These are phyloP conservation scores for Colletotrichum cuscutae DNA, from an alignment of 2,329 filamentous ascomycete genomes.

Conservation along the genomic window DNA sequence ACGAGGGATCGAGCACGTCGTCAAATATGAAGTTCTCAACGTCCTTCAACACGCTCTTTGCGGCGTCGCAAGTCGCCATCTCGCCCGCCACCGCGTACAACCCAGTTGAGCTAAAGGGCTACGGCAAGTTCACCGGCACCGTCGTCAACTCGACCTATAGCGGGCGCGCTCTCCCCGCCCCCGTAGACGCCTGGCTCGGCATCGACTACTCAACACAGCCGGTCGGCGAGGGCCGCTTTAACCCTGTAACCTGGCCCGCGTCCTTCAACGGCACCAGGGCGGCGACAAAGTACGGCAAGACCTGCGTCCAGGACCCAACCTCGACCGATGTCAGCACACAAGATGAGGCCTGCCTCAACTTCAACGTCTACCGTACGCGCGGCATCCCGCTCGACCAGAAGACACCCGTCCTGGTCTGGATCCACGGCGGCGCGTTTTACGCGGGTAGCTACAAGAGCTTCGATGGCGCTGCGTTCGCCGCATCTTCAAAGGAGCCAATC, in stretches of 20 bases:
- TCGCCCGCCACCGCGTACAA: slow-evolving; percentile 24
- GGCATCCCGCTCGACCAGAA: slow-evolving; percentile 46
- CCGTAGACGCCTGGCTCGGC: slow-evolving; percentile 59
- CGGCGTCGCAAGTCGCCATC: slow-evolving; percentile 22
- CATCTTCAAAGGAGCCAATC: slow-evolving; percentile 58
- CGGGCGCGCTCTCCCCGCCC: slow-evolving; percentile 42
- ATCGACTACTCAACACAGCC: slow-evolving; percentile 57
- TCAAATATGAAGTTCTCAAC: slow-evolving; percentile 21
- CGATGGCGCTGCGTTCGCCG: slow-evolving; percentile 47
- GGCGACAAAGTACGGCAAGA: slow-evolving; percentile 51
- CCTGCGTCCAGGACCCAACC: slow-evolving; percentile 52
- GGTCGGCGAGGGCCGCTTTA: slow-evolving; percentile 52
- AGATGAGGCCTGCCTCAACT: slow-evolving; percentile 50
- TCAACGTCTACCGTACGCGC: slow-evolving; percentile 51
- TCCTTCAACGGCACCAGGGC: slow-evolving; percentile 51
- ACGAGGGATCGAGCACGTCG: slow-evolving; percentile 8
- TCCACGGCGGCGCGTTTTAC: slow-evolving; percentile 51
- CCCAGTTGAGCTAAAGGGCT: slow-evolving; percentile 46
- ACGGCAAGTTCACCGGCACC: slow-evolving; percentile 52
- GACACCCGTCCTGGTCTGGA: slow-evolving; percentile 51
- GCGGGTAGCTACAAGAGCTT: slow-evolving; percentile 46
- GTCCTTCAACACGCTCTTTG: slow-evolving; percentile 16
- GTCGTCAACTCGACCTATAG: slow-evolving; percentile 47
- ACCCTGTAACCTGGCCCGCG: slow-evolving; percentile 50
- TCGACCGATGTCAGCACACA: slow-evolving; percentile 24